Percentiles rank a stretch among this genome's conserved stretches.
Evolutionary conservation across 192 early-diverging fungal genomes (phyloP).

Genomic region (Phycomyces blakesleeanus): DNA sequence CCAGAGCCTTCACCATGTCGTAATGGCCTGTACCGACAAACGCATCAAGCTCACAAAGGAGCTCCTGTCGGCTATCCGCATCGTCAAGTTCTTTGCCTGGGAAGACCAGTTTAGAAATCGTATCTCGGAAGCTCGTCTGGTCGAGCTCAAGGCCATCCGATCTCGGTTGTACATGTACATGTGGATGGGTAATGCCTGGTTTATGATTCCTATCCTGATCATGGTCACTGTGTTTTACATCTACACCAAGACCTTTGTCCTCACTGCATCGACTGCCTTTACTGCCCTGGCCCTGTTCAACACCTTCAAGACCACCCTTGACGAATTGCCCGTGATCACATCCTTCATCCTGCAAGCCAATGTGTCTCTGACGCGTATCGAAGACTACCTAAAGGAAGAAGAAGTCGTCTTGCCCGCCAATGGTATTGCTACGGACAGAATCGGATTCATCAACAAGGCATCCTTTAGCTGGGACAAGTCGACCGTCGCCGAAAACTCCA

Average conservation of each 20-base stretch:
- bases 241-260: constrained; percentile 57
- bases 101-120: constrained; percentile 67
- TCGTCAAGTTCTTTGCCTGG: constrained; percentile 93
- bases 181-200: constrained; percentile 53
- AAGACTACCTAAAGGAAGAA: constrained; percentile 68
- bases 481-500: not conserved
- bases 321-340: constrained; percentile 58
- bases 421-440: constrained; percentile 19
- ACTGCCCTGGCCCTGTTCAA: constrained; percentile 70
- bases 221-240: constrained; percentile 56
- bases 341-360: constrained; percentile 55
- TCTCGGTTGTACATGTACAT: constrained; percentile 53
- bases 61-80: constrained; percentile 82
- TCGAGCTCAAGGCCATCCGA: constrained; percentile 56
- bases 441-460: constrained; percentile 62
- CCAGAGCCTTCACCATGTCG: constrained; percentile 43
- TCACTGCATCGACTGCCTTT: constrained; percentile 66
- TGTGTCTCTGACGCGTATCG: constrained; percentile 69
- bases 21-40: constrained; percentile 67
- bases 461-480: constrained; percentile 58
- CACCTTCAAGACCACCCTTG: constrained; percentile 66
- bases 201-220: constrained; percentile 56
- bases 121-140: constrained; percentile 57
- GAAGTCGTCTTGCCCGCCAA: constrained; percentile 50
- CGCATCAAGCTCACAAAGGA: constrained; percentile 82